phyloP scores from a whole-genome alignment of 352 stramenopile species.

The Phytophthora pini region DNA sequence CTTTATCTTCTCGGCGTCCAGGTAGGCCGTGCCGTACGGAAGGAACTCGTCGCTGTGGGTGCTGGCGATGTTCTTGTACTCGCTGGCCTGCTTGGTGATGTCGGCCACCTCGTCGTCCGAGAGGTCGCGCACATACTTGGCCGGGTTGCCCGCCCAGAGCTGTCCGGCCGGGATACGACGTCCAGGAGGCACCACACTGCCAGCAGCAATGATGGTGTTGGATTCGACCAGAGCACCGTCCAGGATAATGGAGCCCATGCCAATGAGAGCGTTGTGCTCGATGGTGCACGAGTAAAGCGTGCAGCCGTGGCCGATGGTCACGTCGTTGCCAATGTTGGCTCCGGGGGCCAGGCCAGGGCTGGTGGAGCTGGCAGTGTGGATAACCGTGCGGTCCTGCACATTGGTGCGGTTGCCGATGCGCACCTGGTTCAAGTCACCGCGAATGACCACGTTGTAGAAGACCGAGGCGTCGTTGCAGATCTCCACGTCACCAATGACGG shows the following conservation, averaged over 20 bases:
- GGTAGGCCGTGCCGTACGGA: conserved; percentile 89
- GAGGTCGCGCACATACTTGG: conserved; percentile 94
- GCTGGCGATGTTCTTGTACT: conserved; percentile 86
- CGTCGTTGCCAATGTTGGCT: conserved; percentile 95
- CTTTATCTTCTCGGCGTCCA: conserved; percentile 90
- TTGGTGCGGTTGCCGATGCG: conserved; percentile 97
- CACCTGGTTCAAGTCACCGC: conserved; percentile 92
- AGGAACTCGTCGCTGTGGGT: conserved; percentile 92
- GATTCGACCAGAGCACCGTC: conserved; percentile 93
- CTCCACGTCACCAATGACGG: conserved; percentile 96
- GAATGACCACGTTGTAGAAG: conserved; percentile 97
- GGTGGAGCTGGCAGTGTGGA: conserved; percentile 91
- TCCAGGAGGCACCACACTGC: conserved; percentile 92
- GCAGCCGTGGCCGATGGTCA: conserved; percentile 95
- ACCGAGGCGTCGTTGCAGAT: conserved; percentile 95
- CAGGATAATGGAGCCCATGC: conserved; percentile 95
- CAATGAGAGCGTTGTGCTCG: conserved; percentile 96
- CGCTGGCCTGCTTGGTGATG: conserved; percentile 85
- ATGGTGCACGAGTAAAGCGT: conserved; percentile 97
- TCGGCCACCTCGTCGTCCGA: conserved; percentile 93
- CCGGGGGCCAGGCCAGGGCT: conserved; percentile 80
- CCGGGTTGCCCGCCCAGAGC: conserved; percentile 97
- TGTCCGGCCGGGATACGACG: conserved; percentile 92
- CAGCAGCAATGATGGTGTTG: conserved; percentile 95
- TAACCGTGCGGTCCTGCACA: conserved; percentile 96